Evolutionary conservation across 139 green algal species (phyloP), one percentile per base, ranked within the genome.

Genomic region (Chlamydomonas sp.): DNA sequence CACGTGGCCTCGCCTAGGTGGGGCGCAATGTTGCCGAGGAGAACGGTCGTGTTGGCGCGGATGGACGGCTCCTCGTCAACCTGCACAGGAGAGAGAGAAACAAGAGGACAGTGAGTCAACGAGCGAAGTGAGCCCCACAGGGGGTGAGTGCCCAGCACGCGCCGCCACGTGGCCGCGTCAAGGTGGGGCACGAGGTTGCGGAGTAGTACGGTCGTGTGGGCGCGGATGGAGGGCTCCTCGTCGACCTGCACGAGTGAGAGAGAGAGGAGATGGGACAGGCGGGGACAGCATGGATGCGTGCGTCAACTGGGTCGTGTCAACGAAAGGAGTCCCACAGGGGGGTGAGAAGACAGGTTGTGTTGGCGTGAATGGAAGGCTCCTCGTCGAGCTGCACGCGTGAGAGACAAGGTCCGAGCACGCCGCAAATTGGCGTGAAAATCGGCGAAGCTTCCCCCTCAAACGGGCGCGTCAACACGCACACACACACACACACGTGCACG

Each of bases 121-220:
- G 34, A 24, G 30, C 48, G 5, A 5, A 6, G 13, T 67, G 60
- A 48, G 33, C 35, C 60, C 6, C 16, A 22, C 2, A 13, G 62
- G 2, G 3, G 35, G 30, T 62, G 54, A 68, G 98, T 98, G 37
- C 96, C 81, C 65, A 98, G 86, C 48, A 98, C 90, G 0, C 77
- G 54, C 54, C 71, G 65, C 69, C 77, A 79, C 0, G 87, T 86
- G 13, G 88, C 74, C 30, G 96, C 88, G 16, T 81, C 80, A 2
- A 99, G 81, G 76, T 92, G 77, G 22, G 65, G 31, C 0, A 94
- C 94, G 35, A 99, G 84, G 83, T 93, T 97, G 73, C 94, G 91
- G 59, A 99, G 85, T 66, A 97, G 83, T 39, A 98, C 95, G 22
- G 94, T 98, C 28, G 94, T 98, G 85, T 99, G 98, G 77, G 94